Base-by-base conservation (phyloP, 768 basidiomycete species). In the Rubroboletus pulcherrimus region DNA sequence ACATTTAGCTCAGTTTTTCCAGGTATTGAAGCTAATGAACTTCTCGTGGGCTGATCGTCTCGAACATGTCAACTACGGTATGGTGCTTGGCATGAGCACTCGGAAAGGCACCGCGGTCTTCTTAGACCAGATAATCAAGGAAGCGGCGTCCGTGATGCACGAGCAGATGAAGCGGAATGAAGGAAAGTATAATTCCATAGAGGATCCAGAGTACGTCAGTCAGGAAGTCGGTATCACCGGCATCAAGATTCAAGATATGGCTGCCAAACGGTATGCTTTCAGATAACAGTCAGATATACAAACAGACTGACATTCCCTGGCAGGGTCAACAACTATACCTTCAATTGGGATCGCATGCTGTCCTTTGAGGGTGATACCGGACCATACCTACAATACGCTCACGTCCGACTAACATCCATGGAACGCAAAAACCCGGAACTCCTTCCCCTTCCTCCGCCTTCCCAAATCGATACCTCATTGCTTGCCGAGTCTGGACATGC, bases 241-340 rank as follows among this genome's bases (percentile, higher is more conserved):
- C 3, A 88, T 99, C 62, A 98, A 98, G 77, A 94, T 99, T 56
- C 97, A 99, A 73, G 94, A 97, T 68, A 94, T 96, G 93, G 81
- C 89, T 41, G 93, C 92, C 14, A 96, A 93, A 71, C 78, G 93
- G 93, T 93, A 60, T 43, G 82, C 53, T 11, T 38, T 43, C 51
- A 53, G 26, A 57, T 2, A 24, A 31, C 12, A 3, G n/a, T 24
- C 15, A 4, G n/a, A 24, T 1, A 1, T n/a, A 1, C 11, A 1
- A 12, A 21, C 24, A 8, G 6, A 40, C 37, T 49, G n/a, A 42
- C 38, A 0, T 40, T 35, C 14, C 26, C 19, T 21, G 5, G 7
- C 60, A 96, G 94, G 57, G 89, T 97, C 68, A 95, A 94, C 74
- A 93, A 97, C 75, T 98, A 98, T 75, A 87, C 81, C 2, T 99